Conservation (phyloP, 306 rosid genomes). For the Trichosanthes cucumerina region DNA sequence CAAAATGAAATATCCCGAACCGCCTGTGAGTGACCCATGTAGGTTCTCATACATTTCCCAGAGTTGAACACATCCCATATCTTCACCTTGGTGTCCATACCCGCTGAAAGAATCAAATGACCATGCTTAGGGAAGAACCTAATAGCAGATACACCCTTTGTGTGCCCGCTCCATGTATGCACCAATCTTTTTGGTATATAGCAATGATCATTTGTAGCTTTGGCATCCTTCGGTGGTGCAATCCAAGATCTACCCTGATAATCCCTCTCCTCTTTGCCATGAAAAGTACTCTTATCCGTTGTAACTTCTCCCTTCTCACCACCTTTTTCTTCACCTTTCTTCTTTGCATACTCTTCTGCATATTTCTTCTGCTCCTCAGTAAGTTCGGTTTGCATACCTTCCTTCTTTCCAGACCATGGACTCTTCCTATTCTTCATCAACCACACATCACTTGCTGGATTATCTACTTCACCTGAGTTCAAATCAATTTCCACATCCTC, state of each 20-base stretch:
- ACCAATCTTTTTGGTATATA: constrained; percentile 93
- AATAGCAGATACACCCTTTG: constrained; percentile 88
- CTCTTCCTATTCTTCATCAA: constrained; percentile 78
- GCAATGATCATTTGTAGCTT: constrained; percentile 79
- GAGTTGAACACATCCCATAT: constrained; percentile 98
- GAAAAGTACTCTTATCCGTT: constrained; percentile 77
- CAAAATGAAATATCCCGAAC: constrained; percentile 87
- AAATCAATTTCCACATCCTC: constrained; percentile 11
- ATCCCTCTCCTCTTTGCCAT: constrained; percentile 90
- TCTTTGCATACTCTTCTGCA: constrained; percentile 85
- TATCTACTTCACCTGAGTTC: constrained; percentile 35
- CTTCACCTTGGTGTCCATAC: constrained; percentile 91
- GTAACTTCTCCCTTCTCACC: constrained; percentile 68
- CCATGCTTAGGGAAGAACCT: constrained; percentile 83
- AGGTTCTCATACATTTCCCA: constrained; percentile 94
- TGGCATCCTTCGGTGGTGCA: constrained; percentile 84
- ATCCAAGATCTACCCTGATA: constrained; percentile 99
- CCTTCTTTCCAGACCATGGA: constrained; percentile 95
- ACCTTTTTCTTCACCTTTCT: constrained; percentile 83
- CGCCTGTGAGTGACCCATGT: constrained; percentile 85
- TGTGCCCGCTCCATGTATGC: constrained; percentile 99
- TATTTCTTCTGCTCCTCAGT: constrained; percentile 90
- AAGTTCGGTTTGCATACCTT: constrained; percentile 55
- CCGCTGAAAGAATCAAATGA: constrained; percentile 82
- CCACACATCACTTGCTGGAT: constrained; percentile 73